Evolutionary conservation across 2,329 filamentous ascomycete species (phyloP).

Genomic region (Colletotrichum sp.): DNA sequence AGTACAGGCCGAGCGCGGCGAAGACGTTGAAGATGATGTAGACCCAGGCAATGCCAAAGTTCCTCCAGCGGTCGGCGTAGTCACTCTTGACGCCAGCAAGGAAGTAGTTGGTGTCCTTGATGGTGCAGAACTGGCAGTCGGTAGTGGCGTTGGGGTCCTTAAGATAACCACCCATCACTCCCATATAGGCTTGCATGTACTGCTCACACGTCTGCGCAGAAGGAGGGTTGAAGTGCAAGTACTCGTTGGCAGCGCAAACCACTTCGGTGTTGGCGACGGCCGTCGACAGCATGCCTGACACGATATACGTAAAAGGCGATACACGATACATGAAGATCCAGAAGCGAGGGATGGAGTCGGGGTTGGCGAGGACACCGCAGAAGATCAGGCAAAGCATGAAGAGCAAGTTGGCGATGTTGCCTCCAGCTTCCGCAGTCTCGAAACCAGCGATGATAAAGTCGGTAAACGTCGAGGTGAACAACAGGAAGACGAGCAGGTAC

Average conservation of each 20-base stretch:
- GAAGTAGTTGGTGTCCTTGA: slow-evolving; percentile 57
- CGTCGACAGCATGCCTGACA: slow-evolving; percentile 73
- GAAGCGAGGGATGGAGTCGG: slow-evolving; percentile 69
- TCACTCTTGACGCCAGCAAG: slow-evolving; percentile 52
- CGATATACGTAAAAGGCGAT: slow-evolving; percentile 83
- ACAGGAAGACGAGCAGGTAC: slow-evolving; percentile 74
- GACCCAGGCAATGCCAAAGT: slow-evolving; percentile 68
- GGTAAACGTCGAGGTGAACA: slow-evolving; percentile 84
- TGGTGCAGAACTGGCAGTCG: slow-evolving; percentile 61
- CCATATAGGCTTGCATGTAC: slow-evolving; percentile 62
- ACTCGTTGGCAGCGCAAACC: slow-evolving; percentile 72
- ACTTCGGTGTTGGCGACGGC: slow-evolving; percentile 73
- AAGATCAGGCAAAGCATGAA: slow-evolving; percentile 79
- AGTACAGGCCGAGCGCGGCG: slow-evolving; percentile 62
- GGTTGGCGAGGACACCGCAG: slow-evolving; percentile 74
- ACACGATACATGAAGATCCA: slow-evolving; percentile 88
- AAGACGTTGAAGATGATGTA: slow-evolving; percentile 65
- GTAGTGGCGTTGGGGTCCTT: slow-evolving; percentile 50
- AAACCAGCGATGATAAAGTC: slow-evolving; percentile 79
- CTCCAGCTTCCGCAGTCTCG: slow-evolving; percentile 75
- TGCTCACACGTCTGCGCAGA: slow-evolving; percentile 60
- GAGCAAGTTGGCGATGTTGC: slow-evolving; percentile 76
- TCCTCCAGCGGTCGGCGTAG: slow-evolving; percentile 69
- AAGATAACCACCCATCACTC: slow-evolving; percentile 56
- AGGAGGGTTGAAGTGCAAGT: slow-evolving; percentile 68